phyloP scores from a whole-genome alignment of 2,329 filamentous ascomycete genomes.

The Scorias spongiosa region DNA sequence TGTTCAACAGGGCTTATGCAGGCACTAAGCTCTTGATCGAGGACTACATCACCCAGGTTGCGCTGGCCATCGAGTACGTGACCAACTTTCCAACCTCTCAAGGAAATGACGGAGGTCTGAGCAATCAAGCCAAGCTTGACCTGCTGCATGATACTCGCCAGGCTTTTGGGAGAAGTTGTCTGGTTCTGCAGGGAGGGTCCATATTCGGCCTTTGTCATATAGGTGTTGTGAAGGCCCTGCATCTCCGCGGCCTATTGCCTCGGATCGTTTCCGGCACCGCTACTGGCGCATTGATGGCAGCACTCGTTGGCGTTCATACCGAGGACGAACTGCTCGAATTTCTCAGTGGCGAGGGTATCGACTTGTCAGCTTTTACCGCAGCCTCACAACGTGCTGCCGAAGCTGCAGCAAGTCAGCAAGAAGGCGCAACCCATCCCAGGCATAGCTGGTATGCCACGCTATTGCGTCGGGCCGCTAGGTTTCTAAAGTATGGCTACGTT shows the following conservation, averaged over 20 bases:
- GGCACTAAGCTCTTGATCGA: slow-evolving; percentile 86
- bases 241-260: slow-evolving; percentile 64
- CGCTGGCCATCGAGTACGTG: slow-evolving; percentile 66
- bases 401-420: slow-evolving; percentile 5
- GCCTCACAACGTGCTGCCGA: slow-evolving; percentile 18
- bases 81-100: slow-evolving; percentile 43
- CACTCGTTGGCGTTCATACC: slow-evolving; percentile 72
- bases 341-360: slow-evolving; percentile 63
- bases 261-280: slow-evolving; percentile 84
- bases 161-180: slow-evolving; percentile 70
- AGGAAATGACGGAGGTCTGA: slow-evolving; percentile 31
- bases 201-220: slow-evolving; percentile 86
- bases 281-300: slow-evolving; percentile 78
- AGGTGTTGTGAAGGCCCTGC: slow-evolving; percentile 77
- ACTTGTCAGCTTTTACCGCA: slow-evolving; percentile 60
- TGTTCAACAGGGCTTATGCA: slow-evolving; percentile 74
- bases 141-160: slow-evolving; percentile 76
- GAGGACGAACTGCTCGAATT: slow-evolving; percentile 70
- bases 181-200: slow-evolving; percentile 78
- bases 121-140: slow-evolving; percentile 67
- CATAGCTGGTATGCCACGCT: slow-evolving; percentile 39
- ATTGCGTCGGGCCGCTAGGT: slow-evolving; percentile 50
- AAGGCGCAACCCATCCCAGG: slow-evolving; percentile 7
- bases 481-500: slow-evolving; percentile 64
- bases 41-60: slow-evolving; percentile 74